Percentiles rank a stretch among this genome's conserved stretches.
Conservation (phyloP, 2,329 filamentous ascomycete genomes). For the Paramyrothecium roridum region DNA sequence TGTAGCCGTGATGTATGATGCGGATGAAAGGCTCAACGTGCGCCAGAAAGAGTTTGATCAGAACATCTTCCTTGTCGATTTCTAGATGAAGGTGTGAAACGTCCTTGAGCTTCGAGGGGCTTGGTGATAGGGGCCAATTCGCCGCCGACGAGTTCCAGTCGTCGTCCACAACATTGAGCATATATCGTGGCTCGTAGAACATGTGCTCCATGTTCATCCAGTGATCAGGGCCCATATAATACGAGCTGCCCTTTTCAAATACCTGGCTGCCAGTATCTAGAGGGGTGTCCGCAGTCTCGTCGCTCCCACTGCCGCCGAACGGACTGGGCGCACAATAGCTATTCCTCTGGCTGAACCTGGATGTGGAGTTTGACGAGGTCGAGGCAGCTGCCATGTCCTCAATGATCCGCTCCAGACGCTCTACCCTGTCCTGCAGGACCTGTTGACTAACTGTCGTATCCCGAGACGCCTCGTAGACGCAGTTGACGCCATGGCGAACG, state of each 20-base stretch:
- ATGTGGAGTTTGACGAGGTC: conserved; percentile 6
- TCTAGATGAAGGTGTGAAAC: conserved; percentile 8
- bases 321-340: conserved; percentile 9
- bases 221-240: conserved; percentile 8
- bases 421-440: conserved; percentile 13
- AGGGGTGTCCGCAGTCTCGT: conserved; percentile 8
- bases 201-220: conserved; percentile 11
- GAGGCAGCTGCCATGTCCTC: conserved; percentile 10
- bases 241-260: conserved; percentile 6
- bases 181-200: conserved; percentile 4
- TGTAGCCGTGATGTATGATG: conserved; percentile 8
- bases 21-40: conserved; percentile 12
- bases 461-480: conserved; percentile 12
- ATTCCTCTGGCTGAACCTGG: conserved; percentile 2
- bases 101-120: conserved; percentile 5
- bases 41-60: conserved; percentile 9
- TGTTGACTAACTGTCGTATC: conserved; percentile 12
- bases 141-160: conserved; percentile 1
- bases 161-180: conserved; percentile 7
- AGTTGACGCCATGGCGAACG: conserved; percentile 10
- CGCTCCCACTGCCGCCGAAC: conserved; percentile 10
- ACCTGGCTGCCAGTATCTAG: conserved; percentile 8
- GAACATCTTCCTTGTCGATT: conserved; percentile 6
- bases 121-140: conserved; percentile 6
- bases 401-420: conserved; percentile 11